Evolutionary conservation across 108 stramenopile genomes (phyloP), one percentile per base, ranked within the genome.

Genomic region (Cylindrotheca fusiformis): DNA sequence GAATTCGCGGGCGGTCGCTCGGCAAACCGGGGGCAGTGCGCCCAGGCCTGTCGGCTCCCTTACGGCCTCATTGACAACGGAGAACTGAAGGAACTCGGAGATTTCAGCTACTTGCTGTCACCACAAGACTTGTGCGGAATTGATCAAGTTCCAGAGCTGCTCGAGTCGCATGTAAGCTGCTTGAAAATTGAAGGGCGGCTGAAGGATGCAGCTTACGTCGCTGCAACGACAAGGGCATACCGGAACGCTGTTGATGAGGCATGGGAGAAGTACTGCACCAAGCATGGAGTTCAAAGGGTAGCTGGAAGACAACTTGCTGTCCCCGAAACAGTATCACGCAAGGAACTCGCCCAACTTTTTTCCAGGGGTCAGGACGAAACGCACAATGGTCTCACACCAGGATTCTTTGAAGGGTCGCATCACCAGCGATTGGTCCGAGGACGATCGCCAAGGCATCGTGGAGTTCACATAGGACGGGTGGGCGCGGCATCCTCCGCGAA

Each of bases 111-210:
- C 58, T 55, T 86, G 47, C 63, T 87, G 10, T 79, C 77, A 54
- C 89, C 89, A 14, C 85, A 87, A 75, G 89, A 90, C 54, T 79
- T 90, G 60, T 85, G 83, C 63, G 89, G 85, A 32, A 56, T 90
- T 10, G 82, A 90, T 26, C 83, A 83, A 31, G 85, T 86, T 14
- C 74, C 79, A 14, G 66, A 56, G 14, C 66, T 90, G 55, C 65
- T 85, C 8, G 51, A 68, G n/a, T 73, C 83, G 5, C 81, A 83
- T n/a, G 89, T 90, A 19, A 60, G 74, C 1, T 90, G 89, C 61
- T 48, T 90, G 3, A 90, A 90, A 63, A 90, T 90, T 60, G 89
- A 90, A 58, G 89, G 89, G n/a, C 56, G 89, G 24, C 57, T 90
- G 25, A 90, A 90, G 60, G 89, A 84, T 79, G 79, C 75, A 29